Evolutionary conservation across 2,329 filamentous ascomycete genomes (phyloP).

Genomic region (Neofusicoccum cordaticola): DNA sequence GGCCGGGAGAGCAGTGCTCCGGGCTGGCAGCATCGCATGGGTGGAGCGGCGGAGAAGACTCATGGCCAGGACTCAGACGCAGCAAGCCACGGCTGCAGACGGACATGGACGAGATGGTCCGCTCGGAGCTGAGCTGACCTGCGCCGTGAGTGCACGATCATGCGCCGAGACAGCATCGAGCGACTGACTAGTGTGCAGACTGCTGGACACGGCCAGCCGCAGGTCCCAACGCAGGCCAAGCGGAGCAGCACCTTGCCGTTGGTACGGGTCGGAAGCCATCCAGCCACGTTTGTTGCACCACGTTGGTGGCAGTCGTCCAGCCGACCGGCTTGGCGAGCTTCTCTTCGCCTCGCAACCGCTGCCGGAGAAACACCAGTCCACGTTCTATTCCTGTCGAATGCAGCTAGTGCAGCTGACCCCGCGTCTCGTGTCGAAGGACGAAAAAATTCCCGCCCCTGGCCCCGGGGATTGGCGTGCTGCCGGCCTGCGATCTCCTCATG

Average conservation of each 20-base stretch:
- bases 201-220: not conserved
- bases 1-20: not conserved
- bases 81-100: not conserved
- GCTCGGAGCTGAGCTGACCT: constrained; percentile 4
- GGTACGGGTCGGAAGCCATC: constrained; percentile 5
- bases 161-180: constrained; percentile 5
- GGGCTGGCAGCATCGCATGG: not conserved
- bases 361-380: not conserved
- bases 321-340: not conserved
- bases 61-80: not conserved
- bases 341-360: not conserved
- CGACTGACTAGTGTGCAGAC: not conserved
- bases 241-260: not conserved
- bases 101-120: not conserved
- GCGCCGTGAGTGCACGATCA: not conserved
- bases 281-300: constrained; percentile 7
- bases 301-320: constrained; percentile 1
- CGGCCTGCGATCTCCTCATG: not conserved
- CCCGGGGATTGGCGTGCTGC: not conserved
- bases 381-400: constrained; percentile 1
- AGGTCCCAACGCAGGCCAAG: not conserved
- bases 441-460: not conserved
- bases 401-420: not conserved
- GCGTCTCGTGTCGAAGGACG: not conserved
- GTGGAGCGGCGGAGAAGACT: not conserved